Evolutionary conservation across 108 stramenopile genomes (phyloP).

Genomic region (Craspedostauros australis): DNA sequence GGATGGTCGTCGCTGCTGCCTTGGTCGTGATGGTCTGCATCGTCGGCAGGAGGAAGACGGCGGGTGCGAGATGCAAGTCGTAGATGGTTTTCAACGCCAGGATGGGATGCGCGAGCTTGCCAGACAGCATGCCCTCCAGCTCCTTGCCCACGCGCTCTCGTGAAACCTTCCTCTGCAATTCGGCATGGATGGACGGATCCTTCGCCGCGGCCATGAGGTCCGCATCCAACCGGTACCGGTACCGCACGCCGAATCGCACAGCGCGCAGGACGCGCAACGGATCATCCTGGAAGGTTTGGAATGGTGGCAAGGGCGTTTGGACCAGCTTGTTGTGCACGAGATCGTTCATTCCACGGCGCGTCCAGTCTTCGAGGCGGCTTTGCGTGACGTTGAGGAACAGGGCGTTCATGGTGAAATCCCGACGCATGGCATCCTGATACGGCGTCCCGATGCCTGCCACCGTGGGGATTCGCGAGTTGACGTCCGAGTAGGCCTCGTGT

Average conservation of each 20-base stretch:
- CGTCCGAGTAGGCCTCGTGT: conserved; percentile 73
- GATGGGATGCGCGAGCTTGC: conserved; percentile 56
- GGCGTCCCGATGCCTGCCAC: conserved; percentile 82
- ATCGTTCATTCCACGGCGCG: conserved; percentile 71
- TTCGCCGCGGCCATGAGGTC: conserved; percentile 56
- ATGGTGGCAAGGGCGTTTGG: conserved; percentile 63
- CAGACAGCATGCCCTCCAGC: conserved; percentile 80
- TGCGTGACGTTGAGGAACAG: conserved; percentile 91
- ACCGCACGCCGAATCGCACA: conserved; percentile 85
- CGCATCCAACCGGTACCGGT: conserved; percentile 52
- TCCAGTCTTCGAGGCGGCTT: conserved; percentile 85
- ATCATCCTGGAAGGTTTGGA: conserved; percentile 86
- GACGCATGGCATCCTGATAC: conserved; percentile 82
- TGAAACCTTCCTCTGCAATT: conserved; percentile 78
- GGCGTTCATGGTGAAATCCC: conserved; percentile 95
- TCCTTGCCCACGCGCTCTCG: conserved; percentile 89
- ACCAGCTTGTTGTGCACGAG: conserved; percentile 50
- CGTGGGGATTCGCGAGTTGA: conserved; percentile 87
- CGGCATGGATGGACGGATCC: conserved; percentile 47
- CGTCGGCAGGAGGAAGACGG: conserved; percentile 61
- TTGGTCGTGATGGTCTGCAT: no score
- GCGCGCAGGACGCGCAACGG: conserved; percentile 88
- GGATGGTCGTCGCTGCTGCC: no score
- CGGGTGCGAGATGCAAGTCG: conserved; percentile 53
- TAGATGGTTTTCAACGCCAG: conserved; percentile 62